Evolutionary conservation across 1,284 basidiomycete species (phyloP), one percentile per base, ranked within the genome.

Genomic region (Leccinum insolens): DNA sequence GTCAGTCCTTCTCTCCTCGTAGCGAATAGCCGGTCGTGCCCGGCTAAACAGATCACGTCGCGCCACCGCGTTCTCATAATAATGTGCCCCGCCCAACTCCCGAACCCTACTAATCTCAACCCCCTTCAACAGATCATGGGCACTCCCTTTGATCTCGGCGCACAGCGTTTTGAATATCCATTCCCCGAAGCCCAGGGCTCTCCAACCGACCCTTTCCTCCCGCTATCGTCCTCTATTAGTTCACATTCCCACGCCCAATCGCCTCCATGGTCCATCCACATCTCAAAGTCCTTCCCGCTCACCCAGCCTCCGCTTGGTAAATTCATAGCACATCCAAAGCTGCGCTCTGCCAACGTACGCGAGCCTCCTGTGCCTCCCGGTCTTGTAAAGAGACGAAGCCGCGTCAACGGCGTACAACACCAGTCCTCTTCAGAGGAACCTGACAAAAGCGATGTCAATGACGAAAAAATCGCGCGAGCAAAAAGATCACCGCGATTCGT

Each of bases 61-160:
- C 62, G 17, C 67, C 64, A 64, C 52, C 66, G 25, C 57, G 8
- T 28, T 11, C 57, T 9, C 15, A 14, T 31, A 15, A 41, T 41
- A 41, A 41, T 41, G 39, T 41, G 14, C 14, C 22, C 55, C 22
- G 22, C 55, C 55, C 55, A 58, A 15, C 64, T 34, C 11, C 37
- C 37, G 65, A 52, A 68, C 71, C 39, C 71, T 74, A 62, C 49
- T 52, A 72, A 72, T 61, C 57, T 22, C 17, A 46, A n/a, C n/a
- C 15, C 49, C 14, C 52, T 44, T 34, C 34, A 31, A 31, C 57
- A 77, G 76, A 79, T 77, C 66, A 75, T 79, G 68, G 71, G 76
- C 60, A 77, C 76, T 1, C 76, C 76, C 7, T 77, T 77, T 64
- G 76, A 79, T 75, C 72, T 78, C 60, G 77, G 78, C 49, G 68